phyloP scores from a whole-genome alignment of 2,329 filamentous ascomycete genomes.

The Aspergillus flavus region DNA sequence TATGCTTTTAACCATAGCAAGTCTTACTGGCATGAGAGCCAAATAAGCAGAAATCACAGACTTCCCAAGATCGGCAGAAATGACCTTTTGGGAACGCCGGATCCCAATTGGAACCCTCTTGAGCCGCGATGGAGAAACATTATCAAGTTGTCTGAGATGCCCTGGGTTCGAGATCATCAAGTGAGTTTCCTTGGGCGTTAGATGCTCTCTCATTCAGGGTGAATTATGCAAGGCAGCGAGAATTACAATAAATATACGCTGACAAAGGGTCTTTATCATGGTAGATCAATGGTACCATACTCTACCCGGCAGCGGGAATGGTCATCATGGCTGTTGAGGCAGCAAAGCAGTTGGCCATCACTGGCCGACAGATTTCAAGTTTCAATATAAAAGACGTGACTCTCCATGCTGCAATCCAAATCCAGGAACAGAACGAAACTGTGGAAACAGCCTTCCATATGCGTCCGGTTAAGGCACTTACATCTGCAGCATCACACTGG shows the following conservation, averaged over 20 bases:
- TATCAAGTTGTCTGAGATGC: neutral
- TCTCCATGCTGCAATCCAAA: constrained; percentile 5
- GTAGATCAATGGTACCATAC: neutral
- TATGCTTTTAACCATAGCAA: neutral
- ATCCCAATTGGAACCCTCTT: neutral
- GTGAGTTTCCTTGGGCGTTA: neutral
- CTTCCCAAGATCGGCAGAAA: neutral
- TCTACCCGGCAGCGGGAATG: neutral
- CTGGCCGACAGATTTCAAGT: neutral
- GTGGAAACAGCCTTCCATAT: constrained; percentile 1
- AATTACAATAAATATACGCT: neutral
- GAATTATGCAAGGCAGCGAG: neutral
- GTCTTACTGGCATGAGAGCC: neutral
- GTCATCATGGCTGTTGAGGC: neutral
- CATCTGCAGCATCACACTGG: constrained; percentile 5
- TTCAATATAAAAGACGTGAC: constrained; percentile 7
- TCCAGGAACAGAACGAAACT: neutral
- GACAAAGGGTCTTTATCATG: neutral
- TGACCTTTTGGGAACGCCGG: neutral
- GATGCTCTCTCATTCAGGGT: no score
- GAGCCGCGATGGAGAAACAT: neutral
- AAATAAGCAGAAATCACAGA: neutral
- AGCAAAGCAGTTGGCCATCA: neutral
- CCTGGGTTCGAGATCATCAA: neutral
- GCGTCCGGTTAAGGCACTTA: neutral